These are phyloP conservation scores for Monilinia laxa DNA, from an alignment of 2,329 filamentous ascomycete genomes.

Conservation along the genomic window DNA sequence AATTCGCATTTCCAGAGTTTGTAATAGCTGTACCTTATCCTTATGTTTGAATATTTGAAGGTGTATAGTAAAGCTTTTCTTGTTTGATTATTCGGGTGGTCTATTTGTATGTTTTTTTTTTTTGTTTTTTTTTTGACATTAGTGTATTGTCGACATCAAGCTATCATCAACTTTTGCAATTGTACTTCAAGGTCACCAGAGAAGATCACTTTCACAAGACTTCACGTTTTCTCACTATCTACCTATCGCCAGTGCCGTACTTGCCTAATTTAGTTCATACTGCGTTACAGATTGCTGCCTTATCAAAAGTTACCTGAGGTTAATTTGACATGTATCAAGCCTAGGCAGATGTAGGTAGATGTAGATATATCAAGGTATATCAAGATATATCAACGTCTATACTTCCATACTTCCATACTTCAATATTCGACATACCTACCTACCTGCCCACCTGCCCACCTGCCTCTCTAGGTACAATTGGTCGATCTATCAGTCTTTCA, in stretches of 20 bases:
- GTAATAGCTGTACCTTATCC: neutral
- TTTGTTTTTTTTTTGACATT: neutral
- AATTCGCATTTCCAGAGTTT: neutral
- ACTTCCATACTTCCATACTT: no score
- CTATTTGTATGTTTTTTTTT: neutral
- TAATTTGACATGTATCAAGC: no score
- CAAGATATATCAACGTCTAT: no score
- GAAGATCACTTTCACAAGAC: neutral
- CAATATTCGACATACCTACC: neutral
- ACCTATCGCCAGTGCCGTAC: neutral
- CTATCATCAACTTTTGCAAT: neutral
- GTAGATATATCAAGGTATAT: no score
- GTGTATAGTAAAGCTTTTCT: neutral
- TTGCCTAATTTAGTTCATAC: constrained; percentile 2
- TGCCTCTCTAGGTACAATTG: no score
- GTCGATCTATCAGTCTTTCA: neutral
- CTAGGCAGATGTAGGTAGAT: no score
- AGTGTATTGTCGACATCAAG: constrained; percentile 3
- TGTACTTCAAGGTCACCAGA: neutral
- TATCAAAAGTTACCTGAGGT: no score
- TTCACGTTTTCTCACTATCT: neutral
- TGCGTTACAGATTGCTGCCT: neutral
- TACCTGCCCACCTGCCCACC: neutral
- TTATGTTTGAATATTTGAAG: neutral
- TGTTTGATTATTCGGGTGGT: constrained; percentile 12